Evolutionary conservation across 2,329 filamentous ascomycete species (phyloP), one percentile per base, ranked within the genome.

Genomic region (Penicillium sp.): DNA sequence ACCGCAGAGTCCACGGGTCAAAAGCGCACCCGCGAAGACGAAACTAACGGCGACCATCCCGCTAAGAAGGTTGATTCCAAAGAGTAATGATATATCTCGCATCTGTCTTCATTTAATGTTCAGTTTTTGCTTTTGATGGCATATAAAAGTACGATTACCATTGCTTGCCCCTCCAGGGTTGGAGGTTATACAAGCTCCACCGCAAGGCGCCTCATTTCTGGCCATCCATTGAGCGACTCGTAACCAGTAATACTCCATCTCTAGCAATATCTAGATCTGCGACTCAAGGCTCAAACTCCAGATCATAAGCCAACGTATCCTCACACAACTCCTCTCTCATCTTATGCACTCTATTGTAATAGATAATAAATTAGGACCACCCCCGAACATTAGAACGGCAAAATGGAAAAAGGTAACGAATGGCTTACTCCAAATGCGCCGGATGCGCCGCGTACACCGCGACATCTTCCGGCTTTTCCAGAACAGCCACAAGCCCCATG

Each of bases 61-160:
- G 69, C 77, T 26, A 84, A 84, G 75, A 84, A 84, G 71, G 76
- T 81, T 45, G 82, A 83, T 69, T 67, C 72, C 56, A 81, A 81
- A 73, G 76, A 79, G 66, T 78, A 73, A 73, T 61, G 47, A 63
- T 53, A 13, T 59, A 38, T 56, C 38, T 48, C 53, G 52, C 62
- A 60, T 48, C 53, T 56, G 46, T 45, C 19, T 58, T 51, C 19
- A 44, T 55, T 52, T 46, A 46, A 41, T 30, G 45, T 60, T 50
- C 46, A 29, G 38, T 51, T 35, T 38, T 50, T 31, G 45, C 54
- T 58, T 13, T 31, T 48, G 38, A 46, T 41, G 49, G 48, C 26
- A 48, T 23, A 48, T 48, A 60, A 59, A 60, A 47, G 46, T 52
- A 30, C 38, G 13, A 55, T 50, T 54, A 48, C 49, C 44, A 60